Base-by-base conservation (phyloP, 805 yeast species). In the Monosporozyma aerobia region DNA sequence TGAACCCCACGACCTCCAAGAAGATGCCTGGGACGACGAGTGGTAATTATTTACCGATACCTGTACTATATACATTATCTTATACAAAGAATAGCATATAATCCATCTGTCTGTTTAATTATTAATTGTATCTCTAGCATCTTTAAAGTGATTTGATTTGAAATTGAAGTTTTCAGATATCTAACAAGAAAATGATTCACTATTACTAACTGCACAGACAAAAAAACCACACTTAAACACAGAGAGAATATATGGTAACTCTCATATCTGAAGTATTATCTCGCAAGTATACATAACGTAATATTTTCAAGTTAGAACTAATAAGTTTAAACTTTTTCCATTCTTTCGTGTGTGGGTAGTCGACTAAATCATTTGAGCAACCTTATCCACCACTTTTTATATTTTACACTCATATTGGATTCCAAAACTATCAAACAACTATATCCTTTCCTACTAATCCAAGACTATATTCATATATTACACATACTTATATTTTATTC, bases 1-100 rank as follows among this genome's bases (percentile, higher is more conserved):
- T 45, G 29, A 33, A 41, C 1, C n/a, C n/a, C 13, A 39, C 30
- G 52, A 35, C 8, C 51, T 44, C 11, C 54, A 47, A 14, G 52
- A 37, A 10, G 57, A 53, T 30, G 57, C 49, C 5, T 56, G 59
- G 59, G 59, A 54, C 33, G 54, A 50, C 11, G 53, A 35, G 16
- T 56, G 57, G 57, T 56, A 23, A 44, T 10, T 7, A 27, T 7
- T 27, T 7, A 5, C 29, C 7, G 7, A 27, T 27, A 5, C 29
- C 5, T 2, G 1, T 27, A 27, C 29, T 7, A 39, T 39, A 39
- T 39, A 39, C n/a, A 35, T 14, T 6, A 13, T 6, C 4, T 13
- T 35, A 35, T 14, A 32, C 35, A 13, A 32, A 32, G 13, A 11
- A 32, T 35, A 13, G 39, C n/a, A 35, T 35, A 35, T 14, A 35